Evolutionary conservation across 345 rosid genomes (phyloP).

Genomic region (Bretschneidera sinensis): DNA sequence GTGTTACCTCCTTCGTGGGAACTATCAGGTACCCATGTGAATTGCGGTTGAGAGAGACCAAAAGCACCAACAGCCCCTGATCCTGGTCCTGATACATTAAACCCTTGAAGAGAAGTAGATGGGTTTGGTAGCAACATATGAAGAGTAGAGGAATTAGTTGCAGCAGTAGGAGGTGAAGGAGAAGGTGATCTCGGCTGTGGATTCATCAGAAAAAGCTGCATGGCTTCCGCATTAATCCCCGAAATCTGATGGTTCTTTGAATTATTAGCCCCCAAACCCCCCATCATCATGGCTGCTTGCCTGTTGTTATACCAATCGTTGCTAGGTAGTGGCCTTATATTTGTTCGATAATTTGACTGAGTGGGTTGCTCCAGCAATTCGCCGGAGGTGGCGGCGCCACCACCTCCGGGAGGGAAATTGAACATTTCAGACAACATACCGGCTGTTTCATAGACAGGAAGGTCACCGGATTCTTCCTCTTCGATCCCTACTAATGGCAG

Average conservation of each 20-base stretch:
- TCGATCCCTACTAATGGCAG: constrained; percentile 51
- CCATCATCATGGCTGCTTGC: constrained; percentile 19
- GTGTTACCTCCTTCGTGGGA: constrained; percentile 32
- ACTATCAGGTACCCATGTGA: constrained; percentile 61
- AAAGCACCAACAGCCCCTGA: no score
- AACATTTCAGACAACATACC: constrained; percentile 98
- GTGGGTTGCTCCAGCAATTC: constrained; percentile 31
- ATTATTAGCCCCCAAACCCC: constrained; percentile 22
- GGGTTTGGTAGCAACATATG: constrained; percentile 81
- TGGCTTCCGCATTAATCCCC: constrained; percentile 70
- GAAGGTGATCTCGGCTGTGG: constrained; percentile 83
- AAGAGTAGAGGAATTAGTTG: constrained; percentile 72
- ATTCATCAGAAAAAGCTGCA: constrained; percentile 88
- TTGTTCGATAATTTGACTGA: constrained; percentile 23
- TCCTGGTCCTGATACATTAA: constrained; percentile 24
- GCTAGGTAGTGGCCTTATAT: constrained; percentile 14
- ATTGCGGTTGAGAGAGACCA: constrained; percentile 46
- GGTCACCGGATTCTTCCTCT: constrained; percentile 41
- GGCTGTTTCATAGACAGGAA: constrained; percentile 66
- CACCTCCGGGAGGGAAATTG: constrained; percentile 63
- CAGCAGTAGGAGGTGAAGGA: constrained; percentile 32
- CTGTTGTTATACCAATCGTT: constrained; percentile 51
- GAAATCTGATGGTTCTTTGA: constrained; percentile 55
- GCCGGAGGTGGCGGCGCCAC: no score
- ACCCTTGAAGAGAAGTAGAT: constrained; percentile 49